Evolutionary conservation across 768 basidiomycete species (phyloP), one percentile per base, ranked within the genome.

Genomic region (Serendipita sp.): DNA sequence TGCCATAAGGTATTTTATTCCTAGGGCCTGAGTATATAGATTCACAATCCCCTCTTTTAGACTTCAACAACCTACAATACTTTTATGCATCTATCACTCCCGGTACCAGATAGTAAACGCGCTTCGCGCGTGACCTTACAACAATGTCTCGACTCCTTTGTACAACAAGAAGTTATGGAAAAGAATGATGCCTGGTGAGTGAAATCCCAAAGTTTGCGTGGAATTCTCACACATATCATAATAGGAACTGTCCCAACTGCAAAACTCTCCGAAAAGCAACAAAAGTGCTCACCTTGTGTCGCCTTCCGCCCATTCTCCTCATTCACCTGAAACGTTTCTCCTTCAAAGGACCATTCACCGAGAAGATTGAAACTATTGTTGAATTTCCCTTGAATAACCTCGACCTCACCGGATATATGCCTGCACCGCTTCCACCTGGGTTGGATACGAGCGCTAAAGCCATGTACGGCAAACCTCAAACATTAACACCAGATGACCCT

Each of bases 61-160:
- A 97, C 94, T 3, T 96, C 94, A 34, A 98, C 93, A 32, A 97
- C 94, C 3, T 98, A 94, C 70, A 96, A 97, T 72, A 81, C 89
- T 4, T 98, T 98, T 75, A 98, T 96, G 79, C 94, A 93, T 67
- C 80, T 99, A 63, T 87, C 92, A 63, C 73, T 99, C 56, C 94
- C 95, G 0, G 85, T 99, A 58, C 93, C 94, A 1, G 76, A 81
- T 18, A 77, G 79, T 32, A 81, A 80, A 65, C 78, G 78, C 28
- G 77, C 80, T 3, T 73, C 73, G 28, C 85, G 82, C 69, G 83
- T 90, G 30, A 79, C 86, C 1, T 77, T 99, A 48, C 80, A 86
- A 65, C 81, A 84, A 32, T 94, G 95, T 73, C 78, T 99, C 67
- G 88, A 96, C 69, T 83, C 86, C 1, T 93, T 99, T 72, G 91